phyloP scores from a whole-genome alignment of 2,329 filamentous ascomycete species.

The Aspergillus candidus region DNA sequence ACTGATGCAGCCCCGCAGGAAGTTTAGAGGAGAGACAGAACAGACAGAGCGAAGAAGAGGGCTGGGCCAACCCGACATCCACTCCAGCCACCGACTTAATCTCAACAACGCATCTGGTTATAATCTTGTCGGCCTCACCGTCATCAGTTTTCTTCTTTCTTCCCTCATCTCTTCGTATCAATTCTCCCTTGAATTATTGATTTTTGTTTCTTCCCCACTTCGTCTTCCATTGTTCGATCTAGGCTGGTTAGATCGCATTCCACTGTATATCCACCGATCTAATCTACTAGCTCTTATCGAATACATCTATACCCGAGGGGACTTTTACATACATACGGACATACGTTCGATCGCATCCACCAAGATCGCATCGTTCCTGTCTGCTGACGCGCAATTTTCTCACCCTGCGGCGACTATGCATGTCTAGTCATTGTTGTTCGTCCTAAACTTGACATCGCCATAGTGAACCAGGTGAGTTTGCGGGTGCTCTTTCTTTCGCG shows the following conservation, averaged over 20 bases:
- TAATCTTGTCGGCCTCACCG: too few relatives aligned
- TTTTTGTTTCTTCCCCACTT: too few relatives aligned
- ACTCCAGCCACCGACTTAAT: conserved; percentile 19
- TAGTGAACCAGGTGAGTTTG: too few relatives aligned
- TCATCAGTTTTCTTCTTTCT: too few relatives aligned
- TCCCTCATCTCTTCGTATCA: too few relatives aligned
- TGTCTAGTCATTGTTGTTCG: not conserved
- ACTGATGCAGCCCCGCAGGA: conserved; percentile 12
- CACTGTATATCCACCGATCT: too few relatives aligned
- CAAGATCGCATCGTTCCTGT: not conserved
- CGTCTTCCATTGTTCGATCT: too few relatives aligned
- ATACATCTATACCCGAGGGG: not conserved
- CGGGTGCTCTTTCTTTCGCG: too few relatives aligned
- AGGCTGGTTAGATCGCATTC: too few relatives aligned
- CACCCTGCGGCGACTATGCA: too few relatives aligned
- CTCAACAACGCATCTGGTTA: not conserved
- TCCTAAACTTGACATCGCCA: not conserved
- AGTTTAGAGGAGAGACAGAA: conserved; percentile 1
- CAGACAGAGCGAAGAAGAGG: conserved; percentile 5
- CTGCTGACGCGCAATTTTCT: not conserved
- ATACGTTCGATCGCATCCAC: not conserved
- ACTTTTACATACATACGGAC: not conserved
- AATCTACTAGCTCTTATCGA: too few relatives aligned
- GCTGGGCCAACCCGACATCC: conserved; percentile 14
- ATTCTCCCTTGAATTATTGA: too few relatives aligned